Evolutionary conservation across 192 early-diverging fungal species (phyloP).

Genomic region (Coemansia javaensis): DNA sequence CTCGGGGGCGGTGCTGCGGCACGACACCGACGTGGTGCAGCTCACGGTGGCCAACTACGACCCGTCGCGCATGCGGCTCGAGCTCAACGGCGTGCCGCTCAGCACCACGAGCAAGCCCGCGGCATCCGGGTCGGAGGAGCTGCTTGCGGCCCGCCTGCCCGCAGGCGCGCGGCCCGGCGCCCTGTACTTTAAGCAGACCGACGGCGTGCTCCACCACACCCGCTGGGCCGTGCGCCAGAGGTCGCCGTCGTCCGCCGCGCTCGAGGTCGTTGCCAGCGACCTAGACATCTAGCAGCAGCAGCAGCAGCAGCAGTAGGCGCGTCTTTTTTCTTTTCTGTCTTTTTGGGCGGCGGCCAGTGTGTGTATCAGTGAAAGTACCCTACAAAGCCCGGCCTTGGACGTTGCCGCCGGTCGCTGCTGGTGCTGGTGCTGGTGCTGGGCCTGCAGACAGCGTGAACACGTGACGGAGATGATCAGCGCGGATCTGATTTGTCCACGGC

Average conservation of each 20-base stretch:
- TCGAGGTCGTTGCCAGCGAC: slow-evolving; percentile 26
- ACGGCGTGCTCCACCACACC: slow-evolving; percentile 37
- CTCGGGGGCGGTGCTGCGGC: slow-evolving; percentile 2
- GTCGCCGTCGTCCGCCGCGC: not conserved
- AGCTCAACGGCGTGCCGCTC: slow-evolving; percentile 17
- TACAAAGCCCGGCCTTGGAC: too few species aligned
- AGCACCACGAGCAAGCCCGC: not conserved
- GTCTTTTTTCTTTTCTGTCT: not conserved
- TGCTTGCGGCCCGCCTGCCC: slow-evolving; percentile 10
- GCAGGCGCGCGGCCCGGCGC: slow-evolving; percentile 5
- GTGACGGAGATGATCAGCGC: too few species aligned
- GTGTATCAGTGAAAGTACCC: not conserved
- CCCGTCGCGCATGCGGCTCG: slow-evolving; percentile 13
- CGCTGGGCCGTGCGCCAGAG: slow-evolving; percentile 27
- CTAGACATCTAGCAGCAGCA: slow-evolving; percentile 17
- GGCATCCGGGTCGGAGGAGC: not conserved
- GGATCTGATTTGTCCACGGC: too few species aligned
- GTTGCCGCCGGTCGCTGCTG: not conserved
- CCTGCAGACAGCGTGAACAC: too few species aligned
- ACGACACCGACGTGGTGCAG: too few species aligned
- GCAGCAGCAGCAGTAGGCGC: not conserved
- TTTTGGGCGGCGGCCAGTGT: not conserved
- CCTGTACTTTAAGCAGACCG: slow-evolving; percentile 21
- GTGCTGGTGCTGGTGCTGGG: too few species aligned
- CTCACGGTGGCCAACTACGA: slow-evolving; percentile 13